Conservation (phyloP, 345 rosid genomes). For the Hibiscus trionum region DNA sequence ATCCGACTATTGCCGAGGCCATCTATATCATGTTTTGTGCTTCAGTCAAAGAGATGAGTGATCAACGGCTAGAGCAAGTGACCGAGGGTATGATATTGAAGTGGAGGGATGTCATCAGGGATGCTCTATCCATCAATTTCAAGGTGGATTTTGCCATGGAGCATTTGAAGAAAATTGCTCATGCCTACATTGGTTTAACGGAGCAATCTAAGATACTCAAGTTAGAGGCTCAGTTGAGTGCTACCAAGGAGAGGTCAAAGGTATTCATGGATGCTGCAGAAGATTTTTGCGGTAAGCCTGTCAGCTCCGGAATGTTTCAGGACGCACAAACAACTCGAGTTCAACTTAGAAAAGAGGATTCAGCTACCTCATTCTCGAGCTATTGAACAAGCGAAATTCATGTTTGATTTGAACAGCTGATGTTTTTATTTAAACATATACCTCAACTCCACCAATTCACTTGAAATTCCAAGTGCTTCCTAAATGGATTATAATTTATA, state of each 20-base stretch:
- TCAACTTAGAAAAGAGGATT: too few relatives aligned
- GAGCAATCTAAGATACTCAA: background rate
- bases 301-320: background rate
- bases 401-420: too few relatives aligned
- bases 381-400: too few relatives aligned
- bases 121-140: background rate
- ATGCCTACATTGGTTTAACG: background rate
- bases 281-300: background rate
- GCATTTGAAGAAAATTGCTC: background rate
- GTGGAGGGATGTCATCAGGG: conserved; percentile 14
- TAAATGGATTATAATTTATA: too few relatives aligned
- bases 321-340: background rate
- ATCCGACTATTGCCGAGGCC: background rate
- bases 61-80: background rate
- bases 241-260: background rate
- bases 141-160: conserved; percentile 1
- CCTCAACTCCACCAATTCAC: too few relatives aligned
- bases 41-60: background rate
- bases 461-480: too few relatives aligned
- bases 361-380: too few relatives aligned
- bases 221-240: background rate
- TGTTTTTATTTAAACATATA: too few relatives aligned
- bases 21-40: conserved; percentile 2
- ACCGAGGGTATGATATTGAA: background rate
- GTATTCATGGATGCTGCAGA: background rate